Evolutionary conservation across 345 rosid species (phyloP).

Genomic region (Heritiera littoralis): DNA sequence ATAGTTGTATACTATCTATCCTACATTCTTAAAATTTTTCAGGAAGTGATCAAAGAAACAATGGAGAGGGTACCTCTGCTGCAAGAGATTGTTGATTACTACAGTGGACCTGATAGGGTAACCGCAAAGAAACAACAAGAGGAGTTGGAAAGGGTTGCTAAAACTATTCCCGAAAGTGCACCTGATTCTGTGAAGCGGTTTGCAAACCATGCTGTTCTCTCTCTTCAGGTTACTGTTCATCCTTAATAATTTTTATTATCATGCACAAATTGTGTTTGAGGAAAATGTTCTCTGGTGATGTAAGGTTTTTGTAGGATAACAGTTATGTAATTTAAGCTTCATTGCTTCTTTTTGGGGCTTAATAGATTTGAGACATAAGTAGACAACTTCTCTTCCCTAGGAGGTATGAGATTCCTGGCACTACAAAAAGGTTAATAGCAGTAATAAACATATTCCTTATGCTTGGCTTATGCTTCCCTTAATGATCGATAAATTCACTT

Average conservation of each 20-base stretch:
- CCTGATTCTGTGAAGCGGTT: conserved; percentile 75
- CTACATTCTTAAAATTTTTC: conserved; percentile 16
- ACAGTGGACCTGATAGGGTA: conserved; percentile 88
- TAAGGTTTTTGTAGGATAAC: neutral
- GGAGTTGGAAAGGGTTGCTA: conserved; percentile 83
- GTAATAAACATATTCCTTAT: neutral
- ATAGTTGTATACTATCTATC: conserved; percentile 18
- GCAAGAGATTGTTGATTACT: conserved; percentile 75
- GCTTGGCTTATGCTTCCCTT: neutral
- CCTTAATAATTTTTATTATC: neutral
- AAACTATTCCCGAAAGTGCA: conserved; percentile 62
- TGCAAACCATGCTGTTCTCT: conserved; percentile 70
- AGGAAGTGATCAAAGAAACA: conserved; percentile 72
- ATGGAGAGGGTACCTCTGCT: conserved; percentile 67
- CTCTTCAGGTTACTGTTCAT: conserved; percentile 60
- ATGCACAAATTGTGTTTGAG: neutral
- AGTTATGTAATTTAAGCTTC: conserved; percentile 9
- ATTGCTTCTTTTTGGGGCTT: neutral
- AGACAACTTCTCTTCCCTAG: neutral
- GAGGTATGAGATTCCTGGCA: conserved; percentile 2
- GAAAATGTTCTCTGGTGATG: neutral
- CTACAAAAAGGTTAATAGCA: neutral
- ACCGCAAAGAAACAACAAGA: conserved; percentile 78
- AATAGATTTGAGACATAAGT: neutral
- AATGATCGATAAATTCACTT: neutral